phyloP scores from a whole-genome alignment of 148 eudicot genomes.

The Rhododendron griersonianum region DNA sequence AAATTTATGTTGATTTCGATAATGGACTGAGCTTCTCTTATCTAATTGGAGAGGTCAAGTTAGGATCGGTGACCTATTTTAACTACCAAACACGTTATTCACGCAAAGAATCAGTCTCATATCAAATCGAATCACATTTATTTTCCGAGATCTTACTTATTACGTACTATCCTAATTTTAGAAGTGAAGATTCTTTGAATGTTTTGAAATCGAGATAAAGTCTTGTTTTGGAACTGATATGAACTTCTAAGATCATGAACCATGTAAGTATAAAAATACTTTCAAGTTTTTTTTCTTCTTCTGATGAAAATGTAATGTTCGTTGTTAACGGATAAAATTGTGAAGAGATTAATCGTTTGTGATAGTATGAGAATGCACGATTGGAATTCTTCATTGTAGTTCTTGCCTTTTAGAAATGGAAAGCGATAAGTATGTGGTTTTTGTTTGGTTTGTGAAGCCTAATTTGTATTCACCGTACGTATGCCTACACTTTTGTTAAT shows the following conservation, averaged over 20 bases:
- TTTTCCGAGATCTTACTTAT: too few species aligned
- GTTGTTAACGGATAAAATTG: too few species aligned
- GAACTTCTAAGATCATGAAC: background rate
- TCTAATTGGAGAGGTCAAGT: background rate
- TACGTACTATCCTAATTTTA: background rate
- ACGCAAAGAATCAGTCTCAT: too few species aligned
- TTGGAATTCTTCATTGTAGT: background rate
- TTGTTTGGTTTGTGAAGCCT: background rate
- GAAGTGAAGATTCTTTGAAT: background rate
- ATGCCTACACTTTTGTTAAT: background rate
- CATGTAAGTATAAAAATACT: background rate
- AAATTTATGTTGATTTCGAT: background rate
- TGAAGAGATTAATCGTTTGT: too few species aligned
- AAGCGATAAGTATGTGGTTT: background rate
- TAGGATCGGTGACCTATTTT: background rate
- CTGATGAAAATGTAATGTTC: background rate
- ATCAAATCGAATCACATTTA: background rate
- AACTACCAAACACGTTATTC: background rate
- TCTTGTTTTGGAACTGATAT: background rate
- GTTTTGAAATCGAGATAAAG: background rate
- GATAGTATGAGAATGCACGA: background rate
- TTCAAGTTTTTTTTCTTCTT: too few species aligned
- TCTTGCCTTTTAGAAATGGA: background rate
- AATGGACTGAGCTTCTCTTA: background rate
- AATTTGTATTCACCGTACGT: background rate